Evolutionary conservation across 2,329 filamentous ascomycete species (phyloP).

Genomic region (Fusarium udum): DNA sequence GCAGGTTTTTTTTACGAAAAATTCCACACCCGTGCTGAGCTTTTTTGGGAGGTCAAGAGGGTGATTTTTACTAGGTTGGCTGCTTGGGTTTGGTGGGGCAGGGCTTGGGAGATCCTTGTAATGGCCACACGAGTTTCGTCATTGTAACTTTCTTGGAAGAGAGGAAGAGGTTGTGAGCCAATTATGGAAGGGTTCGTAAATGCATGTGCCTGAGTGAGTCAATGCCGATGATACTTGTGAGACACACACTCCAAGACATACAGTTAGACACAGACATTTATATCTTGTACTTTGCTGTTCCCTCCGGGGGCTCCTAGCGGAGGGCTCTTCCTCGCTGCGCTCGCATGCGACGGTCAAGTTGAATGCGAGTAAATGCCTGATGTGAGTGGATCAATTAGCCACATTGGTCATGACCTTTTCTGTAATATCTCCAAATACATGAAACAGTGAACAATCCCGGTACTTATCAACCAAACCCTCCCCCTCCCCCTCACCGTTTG

Average conservation of each 20-base stretch:
- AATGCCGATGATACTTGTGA: neutral
- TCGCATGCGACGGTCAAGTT: neutral
- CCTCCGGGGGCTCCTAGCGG: neutral
- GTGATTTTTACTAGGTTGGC: conserved; percentile 6
- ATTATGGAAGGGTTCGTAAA: neutral
- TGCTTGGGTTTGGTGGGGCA: conserved; percentile 29
- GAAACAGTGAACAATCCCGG: conserved; percentile 73
- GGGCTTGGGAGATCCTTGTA: conserved; percentile 33
- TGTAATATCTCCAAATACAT: conserved; percentile 74
- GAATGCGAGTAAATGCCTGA: neutral
- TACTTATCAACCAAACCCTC: conserved; percentile 75
- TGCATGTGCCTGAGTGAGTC: neutral
- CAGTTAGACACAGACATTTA: neutral
- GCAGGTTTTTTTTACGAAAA: conserved; percentile 16
- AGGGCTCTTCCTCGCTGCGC: neutral
- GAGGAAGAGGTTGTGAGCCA: neutral
- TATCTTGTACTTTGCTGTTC: neutral
- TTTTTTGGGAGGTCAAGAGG: conserved; percentile 5
- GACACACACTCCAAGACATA: neutral
- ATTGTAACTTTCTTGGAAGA: conserved; percentile 22
- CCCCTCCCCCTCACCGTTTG: conserved; percentile 44
- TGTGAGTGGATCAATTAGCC: neutral
- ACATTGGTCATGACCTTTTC: conserved; percentile 49
- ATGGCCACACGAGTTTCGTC: conserved; percentile 39
- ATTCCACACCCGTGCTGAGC: conserved; percentile 30